Percentiles rank a stretch among this genome's conserved stretches.
Evolutionary conservation across 495 filamentous ascomycete species (phyloP).

Genomic region (Neurospora sp.): DNA sequence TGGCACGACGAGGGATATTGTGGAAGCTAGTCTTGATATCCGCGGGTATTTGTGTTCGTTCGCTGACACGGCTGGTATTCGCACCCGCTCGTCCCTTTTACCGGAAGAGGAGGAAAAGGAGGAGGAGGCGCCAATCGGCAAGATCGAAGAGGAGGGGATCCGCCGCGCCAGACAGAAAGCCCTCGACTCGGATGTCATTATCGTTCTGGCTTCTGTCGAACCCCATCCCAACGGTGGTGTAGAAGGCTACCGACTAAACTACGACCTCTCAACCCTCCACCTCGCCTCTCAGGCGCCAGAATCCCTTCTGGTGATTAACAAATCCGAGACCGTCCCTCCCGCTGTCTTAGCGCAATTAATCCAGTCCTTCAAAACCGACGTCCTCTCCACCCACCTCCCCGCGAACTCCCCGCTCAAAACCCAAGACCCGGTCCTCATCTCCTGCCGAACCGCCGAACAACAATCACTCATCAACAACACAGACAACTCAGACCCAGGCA

Average conservation of each 20-base stretch:
- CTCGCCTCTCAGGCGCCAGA: slow-evolving; percentile 45
- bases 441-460: slow-evolving; percentile 49
- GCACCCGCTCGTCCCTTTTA: slow-evolving; percentile 20
- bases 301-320: slow-evolving; percentile 70
- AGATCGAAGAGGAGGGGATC: slow-evolving; percentile 84
- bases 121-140: slow-evolving; percentile 43
- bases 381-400: slow-evolving; percentile 7
- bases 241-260: slow-evolving; percentile 24
- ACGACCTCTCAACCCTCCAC: slow-evolving; percentile 36
- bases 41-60: slow-evolving; percentile 80
- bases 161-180: slow-evolving; percentile 73
- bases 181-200: slow-evolving; percentile 72
- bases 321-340: slow-evolving; percentile 51
- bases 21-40: slow-evolving; percentile 86
- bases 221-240: slow-evolving; percentile 17
- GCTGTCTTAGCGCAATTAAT: slow-evolving; percentile 19
- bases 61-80: slow-evolving; percentile 87
- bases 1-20: slow-evolving; percentile 87
- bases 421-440: slow-evolving; percentile 42
- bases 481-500: slow-evolving; percentile 57
- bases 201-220: slow-evolving; percentile 69
- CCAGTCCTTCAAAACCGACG: slow-evolving; percentile 20
- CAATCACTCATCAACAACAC: too few species aligned
- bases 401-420: neutral
- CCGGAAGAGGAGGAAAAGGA: neutral